These are phyloP conservation scores for Jatropha podagrica DNA, from an alignment of 441 rosid genomes.

Conservation along the genomic window DNA sequence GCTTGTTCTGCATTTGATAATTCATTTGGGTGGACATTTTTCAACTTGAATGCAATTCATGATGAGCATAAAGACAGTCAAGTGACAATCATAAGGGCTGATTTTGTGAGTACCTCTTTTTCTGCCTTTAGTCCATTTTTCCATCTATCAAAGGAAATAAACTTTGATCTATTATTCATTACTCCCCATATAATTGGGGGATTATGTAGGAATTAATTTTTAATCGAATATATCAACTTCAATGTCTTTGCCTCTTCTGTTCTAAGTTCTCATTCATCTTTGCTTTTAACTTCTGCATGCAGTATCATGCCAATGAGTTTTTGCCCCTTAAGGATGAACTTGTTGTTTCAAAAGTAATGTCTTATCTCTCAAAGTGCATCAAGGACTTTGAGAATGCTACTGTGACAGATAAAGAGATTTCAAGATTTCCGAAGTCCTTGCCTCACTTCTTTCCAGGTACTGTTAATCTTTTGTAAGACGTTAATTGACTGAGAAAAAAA, in stretches of 20 bases:
- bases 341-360: slow-evolving; percentile 36
- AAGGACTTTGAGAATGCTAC: slow-evolving; percentile 38
- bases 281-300: slow-evolving; percentile 15
- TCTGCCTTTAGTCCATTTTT: no score
- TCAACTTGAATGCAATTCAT: slow-evolving; percentile 46
- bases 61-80: slow-evolving; percentile 43
- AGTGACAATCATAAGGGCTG: slow-evolving; percentile 40
- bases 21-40: slow-evolving; percentile 56
- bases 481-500: not conserved
- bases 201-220: no score
- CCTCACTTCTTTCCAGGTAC: slow-evolving; percentile 68
- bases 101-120: slow-evolving; percentile 45
- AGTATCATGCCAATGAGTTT: slow-evolving; percentile 57
- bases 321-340: slow-evolving; percentile 42
- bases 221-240: no score
- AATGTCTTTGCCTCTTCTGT: not conserved
- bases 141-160: no score
- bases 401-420: slow-evolving; percentile 40
- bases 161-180: no score
- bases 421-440: slow-evolving; percentile 45
- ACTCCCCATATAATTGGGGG: no score
- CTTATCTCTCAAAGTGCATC: slow-evolving; percentile 43
- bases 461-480: no score
- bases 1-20: slow-evolving; percentile 50
- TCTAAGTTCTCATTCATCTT: not conserved